These are phyloP conservation scores for Apiospora pterosperma DNA, from an alignment of 2,329 filamentous ascomycete genomes.

Conservation along the genomic window DNA sequence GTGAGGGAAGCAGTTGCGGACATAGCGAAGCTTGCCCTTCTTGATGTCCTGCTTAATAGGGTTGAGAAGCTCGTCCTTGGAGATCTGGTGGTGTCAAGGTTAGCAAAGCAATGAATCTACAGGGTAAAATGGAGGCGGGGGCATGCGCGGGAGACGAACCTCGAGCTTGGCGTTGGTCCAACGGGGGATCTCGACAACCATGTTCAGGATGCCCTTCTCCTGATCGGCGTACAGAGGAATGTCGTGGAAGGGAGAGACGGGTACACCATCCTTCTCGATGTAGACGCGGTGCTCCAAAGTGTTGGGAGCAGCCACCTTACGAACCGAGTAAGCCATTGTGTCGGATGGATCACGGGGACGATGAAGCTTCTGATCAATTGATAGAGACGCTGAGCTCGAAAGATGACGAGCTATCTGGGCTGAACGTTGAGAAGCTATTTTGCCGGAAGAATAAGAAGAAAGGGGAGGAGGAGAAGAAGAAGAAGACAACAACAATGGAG, in stretches of 20 bases:
- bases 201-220: slow-evolving; percentile 95
- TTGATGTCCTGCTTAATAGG: slow-evolving; percentile 99
- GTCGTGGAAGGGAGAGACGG: slow-evolving; percentile 96
- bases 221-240: slow-evolving; percentile 96
- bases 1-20: slow-evolving; percentile 99
- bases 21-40: slow-evolving; percentile 99
- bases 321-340: slow-evolving; percentile 69
- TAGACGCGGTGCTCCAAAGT: slow-evolving; percentile 97
- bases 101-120: background rate
- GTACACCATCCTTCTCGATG: slow-evolving; percentile 95
- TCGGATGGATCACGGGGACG: slow-evolving; percentile 13
- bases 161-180: slow-evolving; percentile 99
- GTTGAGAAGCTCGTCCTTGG: slow-evolving; percentile 97
- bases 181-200: slow-evolving; percentile 98
- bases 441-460: slow-evolving; percentile 17
- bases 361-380: slow-evolving; percentile 16
- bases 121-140: slow-evolving; percentile 7
- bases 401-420: slow-evolving; percentile 55
- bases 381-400: slow-evolving; percentile 32
- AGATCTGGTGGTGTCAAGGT: slow-evolving; percentile 62
- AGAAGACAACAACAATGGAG: slow-evolving; percentile 6
- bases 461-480: slow-evolving; percentile 10
- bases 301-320: slow-evolving; percentile 87
- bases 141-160: slow-evolving; percentile 52
- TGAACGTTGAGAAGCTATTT: slow-evolving; percentile 48